Percentiles rank a stretch among this genome's conserved stretches.
phyloP scores from a whole-genome alignment of 495 filamentous ascomycete species.

The Penicillium malachiteum region DNA sequence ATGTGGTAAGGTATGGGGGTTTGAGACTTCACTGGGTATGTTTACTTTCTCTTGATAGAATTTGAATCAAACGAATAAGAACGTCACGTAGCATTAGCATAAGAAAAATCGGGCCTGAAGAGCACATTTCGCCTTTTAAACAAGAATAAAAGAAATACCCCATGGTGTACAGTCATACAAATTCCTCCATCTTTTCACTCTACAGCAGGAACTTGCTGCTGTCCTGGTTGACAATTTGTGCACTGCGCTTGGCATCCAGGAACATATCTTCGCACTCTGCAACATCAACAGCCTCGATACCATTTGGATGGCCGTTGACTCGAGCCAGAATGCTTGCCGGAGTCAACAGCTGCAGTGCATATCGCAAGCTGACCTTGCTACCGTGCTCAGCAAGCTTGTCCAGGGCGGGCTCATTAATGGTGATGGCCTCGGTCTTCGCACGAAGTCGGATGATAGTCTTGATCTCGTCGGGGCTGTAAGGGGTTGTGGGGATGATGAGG shows the following conservation, averaged over 20 bases:
- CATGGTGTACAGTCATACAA: conserved; percentile 32
- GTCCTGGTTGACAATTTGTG: conserved; percentile 64
- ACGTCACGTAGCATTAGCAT: conserved; percentile 31
- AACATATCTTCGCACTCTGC: conserved; percentile 88
- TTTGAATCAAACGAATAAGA: conserved; percentile 7
- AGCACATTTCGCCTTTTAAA: conserved; percentile 32
- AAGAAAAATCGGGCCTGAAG: conserved; percentile 21
- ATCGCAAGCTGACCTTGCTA: conserved; percentile 81
- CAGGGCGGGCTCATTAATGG: conserved; percentile 76
- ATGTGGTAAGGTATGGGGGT: neutral
- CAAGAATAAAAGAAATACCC: conserved; percentile 20
- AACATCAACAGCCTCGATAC: conserved; percentile 80
- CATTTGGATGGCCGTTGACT: conserved; percentile 64
- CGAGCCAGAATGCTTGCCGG: conserved; percentile 72
- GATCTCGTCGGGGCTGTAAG: conserved; percentile 83
- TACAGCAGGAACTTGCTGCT: conserved; percentile 53
- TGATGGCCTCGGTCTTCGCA: conserved; percentile 74
- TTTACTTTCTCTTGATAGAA: too few relatives aligned
- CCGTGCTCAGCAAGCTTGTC: conserved; percentile 84
- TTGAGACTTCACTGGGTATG: neutral
- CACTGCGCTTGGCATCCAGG: conserved; percentile 84
- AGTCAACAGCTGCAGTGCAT: conserved; percentile 89
- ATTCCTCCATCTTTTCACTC: conserved; percentile 3
- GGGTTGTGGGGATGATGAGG: conserved; percentile 90
- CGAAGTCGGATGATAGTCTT: conserved; percentile 83